phyloP scores from a whole-genome alignment of 257 asterid genomes.

The Paraleonurus japonicus region DNA sequence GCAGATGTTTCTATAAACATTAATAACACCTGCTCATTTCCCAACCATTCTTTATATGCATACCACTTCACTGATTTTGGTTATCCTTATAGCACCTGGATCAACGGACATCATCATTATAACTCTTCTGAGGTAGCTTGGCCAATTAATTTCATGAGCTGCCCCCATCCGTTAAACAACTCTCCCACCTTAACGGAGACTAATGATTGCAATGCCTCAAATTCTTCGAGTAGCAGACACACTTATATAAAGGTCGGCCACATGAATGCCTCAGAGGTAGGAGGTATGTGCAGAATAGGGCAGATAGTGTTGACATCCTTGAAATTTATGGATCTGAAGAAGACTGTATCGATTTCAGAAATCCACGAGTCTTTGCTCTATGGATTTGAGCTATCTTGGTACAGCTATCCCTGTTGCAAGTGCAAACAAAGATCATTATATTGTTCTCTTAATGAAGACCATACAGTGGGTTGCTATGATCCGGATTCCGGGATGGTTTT shows the following conservation, averaged over 20 bases:
- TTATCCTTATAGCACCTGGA: no score
- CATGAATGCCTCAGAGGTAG: neutral
- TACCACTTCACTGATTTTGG: no score
- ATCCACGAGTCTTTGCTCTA: no score
- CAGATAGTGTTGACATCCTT: no score
- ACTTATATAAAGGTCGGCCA: no score
- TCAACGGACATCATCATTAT: no score
- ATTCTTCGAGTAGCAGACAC: no score
- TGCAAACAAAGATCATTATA: neutral
- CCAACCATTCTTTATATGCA: no score
- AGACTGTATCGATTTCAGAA: no score
- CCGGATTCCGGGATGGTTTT: neutral
- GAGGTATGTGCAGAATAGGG: neutral
- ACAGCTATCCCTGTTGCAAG: neutral
- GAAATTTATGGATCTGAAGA: slow-evolving; percentile 40
- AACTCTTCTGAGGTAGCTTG: neutral
- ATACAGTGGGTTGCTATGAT: neutral
- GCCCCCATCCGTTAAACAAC: neutral
- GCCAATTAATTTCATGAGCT: neutral
- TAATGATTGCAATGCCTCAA: neutral
- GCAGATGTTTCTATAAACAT: no score
- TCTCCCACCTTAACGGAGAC: neutral
- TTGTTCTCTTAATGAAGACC: neutral
- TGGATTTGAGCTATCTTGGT: slow-evolving; percentile 43
- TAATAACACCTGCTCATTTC: no score